Evolutionary conservation across 2,329 filamentous ascomycete genomes (phyloP), one percentile per base, ranked within the genome.

Genomic region (Aspergillus alliaceus): DNA sequence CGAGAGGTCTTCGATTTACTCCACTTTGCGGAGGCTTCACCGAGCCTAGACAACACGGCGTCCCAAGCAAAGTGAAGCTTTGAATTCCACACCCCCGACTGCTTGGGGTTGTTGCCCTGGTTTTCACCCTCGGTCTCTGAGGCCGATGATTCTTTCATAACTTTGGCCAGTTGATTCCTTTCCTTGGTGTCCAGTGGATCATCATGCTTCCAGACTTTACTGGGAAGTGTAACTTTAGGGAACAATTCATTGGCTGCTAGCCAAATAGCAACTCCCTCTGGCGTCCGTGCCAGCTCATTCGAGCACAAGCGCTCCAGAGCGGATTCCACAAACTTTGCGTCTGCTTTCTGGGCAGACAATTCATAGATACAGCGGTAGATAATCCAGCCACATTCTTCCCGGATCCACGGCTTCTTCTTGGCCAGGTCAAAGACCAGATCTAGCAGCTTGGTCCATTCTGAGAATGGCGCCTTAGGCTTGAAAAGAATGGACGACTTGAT

Each of bases 251-350:
- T 82, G 1, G 89, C 84, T 5, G 85, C 84, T 31, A 98, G 80
- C 92, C 93, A 98, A 56, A 97, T 85, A 0, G 91, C 91, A 22
- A 97, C 86, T 6, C 93, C 93, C 71, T 98, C 93, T 0, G 92
- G 89, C 0, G 92, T 93, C 72, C 89, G 89, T 8, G 87, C 85
- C 49, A 96, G 79, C 9, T 89, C 87, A 49, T 85, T 82, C 15
- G 84, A 80, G 20, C 81, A 79, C 8, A 96, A 70, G 37, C 82
- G 83, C 58, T 85, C 77, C 34, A 96, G 77, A 0, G 89, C 86
- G 25, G 80, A 75, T 66, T 87, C 82, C 1, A 85, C 84, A 55
- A 85, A 83, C 56, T 82, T 77, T 9, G 66, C 61, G 18, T 74
- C 63, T 20, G 72, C 69, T 27, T 76, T 68, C 29, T 75, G 69